Evolutionary conservation across 2,329 filamentous ascomycete species (phyloP).

Genomic region (Calonectria pteridis): DNA sequence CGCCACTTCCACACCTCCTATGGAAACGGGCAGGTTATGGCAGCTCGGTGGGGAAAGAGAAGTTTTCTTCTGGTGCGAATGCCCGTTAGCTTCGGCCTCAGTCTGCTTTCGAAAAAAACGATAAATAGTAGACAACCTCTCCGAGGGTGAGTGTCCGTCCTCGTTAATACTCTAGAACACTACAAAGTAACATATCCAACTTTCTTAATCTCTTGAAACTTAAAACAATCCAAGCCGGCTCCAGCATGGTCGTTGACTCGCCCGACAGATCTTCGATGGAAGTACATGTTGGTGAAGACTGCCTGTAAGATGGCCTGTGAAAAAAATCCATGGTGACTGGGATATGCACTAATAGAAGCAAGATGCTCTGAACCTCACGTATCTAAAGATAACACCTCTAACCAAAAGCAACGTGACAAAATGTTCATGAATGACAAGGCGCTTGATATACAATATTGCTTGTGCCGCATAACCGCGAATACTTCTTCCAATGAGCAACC

Average conservation of each 20-base stretch:
- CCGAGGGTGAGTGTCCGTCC: no score
- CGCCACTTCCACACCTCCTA: background rate
- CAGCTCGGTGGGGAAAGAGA: no score
- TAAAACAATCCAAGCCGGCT: background rate
- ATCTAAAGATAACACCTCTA: background rate
- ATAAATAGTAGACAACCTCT: background rate
- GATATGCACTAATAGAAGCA: background rate
- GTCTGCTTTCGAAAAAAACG: background rate
- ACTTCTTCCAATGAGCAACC: background rate
- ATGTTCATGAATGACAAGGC: background rate
- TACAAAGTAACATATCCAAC: background rate
- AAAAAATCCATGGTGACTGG: background rate
- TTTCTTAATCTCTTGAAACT: background rate
- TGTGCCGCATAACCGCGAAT: background rate
- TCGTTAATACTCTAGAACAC: no score
- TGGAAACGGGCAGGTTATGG: background rate
- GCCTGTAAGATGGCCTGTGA: background rate
- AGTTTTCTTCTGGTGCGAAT: background rate
- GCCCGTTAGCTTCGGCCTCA: background rate
- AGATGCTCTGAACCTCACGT: background rate
- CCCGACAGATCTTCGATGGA: background rate
- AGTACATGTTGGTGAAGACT: conserved; percentile 1
- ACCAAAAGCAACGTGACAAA: background rate
- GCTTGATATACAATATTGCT: background rate
- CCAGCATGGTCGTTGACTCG: background rate